Evolutionary conservation across 169 alveolate species (phyloP).

Genomic region (Toxoplasma gondii): DNA sequence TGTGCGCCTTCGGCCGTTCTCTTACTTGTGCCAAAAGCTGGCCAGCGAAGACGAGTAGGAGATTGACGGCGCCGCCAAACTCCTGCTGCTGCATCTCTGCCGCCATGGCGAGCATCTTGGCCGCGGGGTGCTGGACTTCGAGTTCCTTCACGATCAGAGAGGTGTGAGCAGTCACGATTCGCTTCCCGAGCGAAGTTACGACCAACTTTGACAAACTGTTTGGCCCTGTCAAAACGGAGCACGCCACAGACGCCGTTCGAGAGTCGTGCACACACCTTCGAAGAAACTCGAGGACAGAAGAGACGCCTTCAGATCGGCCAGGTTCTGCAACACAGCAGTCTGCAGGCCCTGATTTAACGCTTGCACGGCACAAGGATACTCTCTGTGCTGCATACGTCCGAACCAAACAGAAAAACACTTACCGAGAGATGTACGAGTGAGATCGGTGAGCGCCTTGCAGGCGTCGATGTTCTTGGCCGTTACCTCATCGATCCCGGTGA

Average conservation of each 20-base stretch:
- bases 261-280: not conserved
- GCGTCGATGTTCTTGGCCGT: constrained; percentile 92
- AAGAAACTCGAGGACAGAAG: not conserved
- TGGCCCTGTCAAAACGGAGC: constrained; percentile 37
- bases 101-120: constrained; percentile 97
- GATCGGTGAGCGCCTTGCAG: constrained; percentile 87
- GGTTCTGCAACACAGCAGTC: no score
- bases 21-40: constrained; percentile 95
- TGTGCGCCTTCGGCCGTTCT: no score
- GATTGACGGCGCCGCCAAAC: constrained; percentile 98
- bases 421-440: constrained; percentile 88
- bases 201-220: constrained; percentile 92
- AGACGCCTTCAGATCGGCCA: not conserved
- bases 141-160: constrained; percentile 94
- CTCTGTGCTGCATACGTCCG: no score
- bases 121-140: constrained; percentile 99
- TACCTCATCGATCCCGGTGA: constrained; percentile 94
- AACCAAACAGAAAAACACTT: not conserved
- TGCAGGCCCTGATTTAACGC: not conserved
- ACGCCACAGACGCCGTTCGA: not conserved
- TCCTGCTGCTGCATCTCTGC: constrained; percentile 93
- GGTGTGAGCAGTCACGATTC: constrained; percentile 92
- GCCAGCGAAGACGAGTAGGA: constrained; percentile 96
- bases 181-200: constrained; percentile 92
- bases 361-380: not conserved